Percentiles rank a stretch among this genome's conserved stretches.
These are phyloP conservation scores for Microbotryum saponariae DNA, from an alignment of 1,284 basidiomycete species.

Conservation along the genomic window DNA sequence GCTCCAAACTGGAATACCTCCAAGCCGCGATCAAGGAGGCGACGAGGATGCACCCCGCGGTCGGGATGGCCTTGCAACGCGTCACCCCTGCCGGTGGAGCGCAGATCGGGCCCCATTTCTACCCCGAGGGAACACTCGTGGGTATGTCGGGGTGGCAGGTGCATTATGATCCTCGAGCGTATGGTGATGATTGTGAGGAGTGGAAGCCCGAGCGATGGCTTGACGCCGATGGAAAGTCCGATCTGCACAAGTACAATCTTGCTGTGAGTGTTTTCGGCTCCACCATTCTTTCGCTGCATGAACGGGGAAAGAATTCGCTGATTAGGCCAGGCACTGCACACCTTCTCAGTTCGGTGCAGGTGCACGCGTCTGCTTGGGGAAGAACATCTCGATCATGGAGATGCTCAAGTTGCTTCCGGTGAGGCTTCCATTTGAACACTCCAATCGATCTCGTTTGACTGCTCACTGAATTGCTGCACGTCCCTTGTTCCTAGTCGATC, in stretches of 20 bases:
- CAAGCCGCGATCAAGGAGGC: conserved; percentile 39
- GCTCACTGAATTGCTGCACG: not conserved
- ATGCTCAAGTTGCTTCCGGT: conserved; percentile 36
- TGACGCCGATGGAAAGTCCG: conserved; percentile 9
- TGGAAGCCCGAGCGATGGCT: conserved; percentile 38
- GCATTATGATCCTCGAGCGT: conserved; percentile 34
- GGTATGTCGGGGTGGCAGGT: conserved; percentile 37
- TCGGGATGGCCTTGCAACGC: conserved; percentile 36
- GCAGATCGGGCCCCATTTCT: conserved; percentile 31
- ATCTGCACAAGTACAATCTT: conserved; percentile 11
- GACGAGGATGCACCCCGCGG: conserved; percentile 37
- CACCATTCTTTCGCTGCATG: not conserved
- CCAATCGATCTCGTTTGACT: not conserved
- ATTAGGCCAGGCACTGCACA: not conserved
- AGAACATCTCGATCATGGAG: conserved; percentile 38
- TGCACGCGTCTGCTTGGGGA: conserved; percentile 9
- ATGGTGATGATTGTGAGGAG: conserved; percentile 32
- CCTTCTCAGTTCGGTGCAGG: not conserved
- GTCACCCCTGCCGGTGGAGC: conserved; percentile 32
- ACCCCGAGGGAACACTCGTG: conserved; percentile 35
- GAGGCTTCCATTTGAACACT: not conserved
- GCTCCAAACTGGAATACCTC: conserved; percentile 32
- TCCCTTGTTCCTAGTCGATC: conserved; percentile 1
- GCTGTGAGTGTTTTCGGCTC: not conserved
- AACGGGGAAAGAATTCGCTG: no score